A percentile compares a stretch with the other conserved stretches of the same genome.
These are phyloP conservation scores for Erythrobasidium yunnanense DNA, from an alignment of 768 basidiomycete species.

Conservation along the genomic window DNA sequence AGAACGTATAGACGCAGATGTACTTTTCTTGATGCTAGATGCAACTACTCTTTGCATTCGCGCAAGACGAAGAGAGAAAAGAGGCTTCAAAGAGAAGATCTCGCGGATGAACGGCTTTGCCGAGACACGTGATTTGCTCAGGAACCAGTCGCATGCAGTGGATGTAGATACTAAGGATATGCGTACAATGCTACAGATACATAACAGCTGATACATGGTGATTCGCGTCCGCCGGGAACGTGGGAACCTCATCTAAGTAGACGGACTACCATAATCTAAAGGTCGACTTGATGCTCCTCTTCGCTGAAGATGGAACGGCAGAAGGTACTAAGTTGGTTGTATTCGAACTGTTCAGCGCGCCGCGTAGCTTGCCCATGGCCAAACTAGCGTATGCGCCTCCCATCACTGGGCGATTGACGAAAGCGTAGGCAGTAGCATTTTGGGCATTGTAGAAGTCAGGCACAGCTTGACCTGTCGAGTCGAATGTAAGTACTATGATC, in stretches of 20 bases:
- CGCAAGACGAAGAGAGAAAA: too few species aligned
- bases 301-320: not conserved
- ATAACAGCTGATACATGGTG: too few species aligned
- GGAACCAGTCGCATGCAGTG: too few species aligned
- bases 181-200: too few species aligned
- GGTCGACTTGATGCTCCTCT: not conserved
- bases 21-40: too few species aligned
- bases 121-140: too few species aligned
- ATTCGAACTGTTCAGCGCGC: not conserved
- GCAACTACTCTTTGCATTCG: too few species aligned
- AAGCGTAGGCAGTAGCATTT: slow-evolving; percentile 14
- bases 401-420: slow-evolving; percentile 17
- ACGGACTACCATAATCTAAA: not conserved
- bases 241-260: not conserved
- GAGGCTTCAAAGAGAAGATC: too few species aligned
- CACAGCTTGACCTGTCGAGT: slow-evolving; percentile 15
- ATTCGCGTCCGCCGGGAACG: too few species aligned
- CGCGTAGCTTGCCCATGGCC: not conserved
- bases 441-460: slow-evolving; percentile 5
- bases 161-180: too few species aligned
- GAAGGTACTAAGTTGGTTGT: not conserved
- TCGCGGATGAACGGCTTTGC: too few species aligned
- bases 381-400: slow-evolving; percentile 20
- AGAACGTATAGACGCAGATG: too few species aligned
- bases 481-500: not conserved